A percentile compares a stretch with the other conserved stretches of the same genome.
phyloP scores from a whole-genome alignment of 1,139 yeast species.

The Debaryomyces psychrophilus region DNA sequence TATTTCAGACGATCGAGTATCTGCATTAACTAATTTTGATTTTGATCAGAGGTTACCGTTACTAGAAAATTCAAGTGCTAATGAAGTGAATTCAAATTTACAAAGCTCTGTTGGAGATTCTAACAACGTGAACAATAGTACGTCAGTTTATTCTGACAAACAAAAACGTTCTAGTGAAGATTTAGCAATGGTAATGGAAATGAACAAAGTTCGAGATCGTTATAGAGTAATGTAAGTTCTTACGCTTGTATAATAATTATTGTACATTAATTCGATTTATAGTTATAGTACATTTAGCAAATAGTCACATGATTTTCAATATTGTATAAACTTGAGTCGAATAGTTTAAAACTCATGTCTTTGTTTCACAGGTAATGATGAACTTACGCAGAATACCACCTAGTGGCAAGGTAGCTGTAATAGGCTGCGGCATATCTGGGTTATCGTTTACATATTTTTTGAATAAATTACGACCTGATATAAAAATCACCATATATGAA shows the following conservation, averaged over 20 bases:
- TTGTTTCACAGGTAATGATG: not conserved
- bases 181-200: slow-evolving; percentile 21
- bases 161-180: slow-evolving; percentile 21
- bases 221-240: slow-evolving; percentile 21
- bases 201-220: slow-evolving; percentile 22
- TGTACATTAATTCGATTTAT: slow-evolving; percentile 2
- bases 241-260: not conserved
- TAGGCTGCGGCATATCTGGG: slow-evolving; percentile 92
- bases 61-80: slow-evolving; percentile 31
- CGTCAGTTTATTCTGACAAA: not conserved
- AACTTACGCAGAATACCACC: slow-evolving; percentile 18
- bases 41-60: slow-evolving; percentile 39
- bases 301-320: slow-evolving; percentile 3
- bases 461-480: slow-evolving; percentile 68
- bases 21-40: slow-evolving; percentile 24
- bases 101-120: not conserved
- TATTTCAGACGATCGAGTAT: slow-evolving; percentile 13
- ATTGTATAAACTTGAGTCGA: too few species aligned
- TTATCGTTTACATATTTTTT: slow-evolving; percentile 77
- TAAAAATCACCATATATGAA: slow-evolving; percentile 67
- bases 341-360: not conserved
- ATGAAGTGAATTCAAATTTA: slow-evolving; percentile 7
- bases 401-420: slow-evolving; percentile 56
- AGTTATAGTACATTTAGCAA: not conserved
- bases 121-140: slow-evolving; percentile 1